A percentile compares a stretch with the other conserved stretches of the same genome.
Evolutionary conservation across 345 rosid genomes (phyloP).

Genomic region (Trapa incisa): DNA sequence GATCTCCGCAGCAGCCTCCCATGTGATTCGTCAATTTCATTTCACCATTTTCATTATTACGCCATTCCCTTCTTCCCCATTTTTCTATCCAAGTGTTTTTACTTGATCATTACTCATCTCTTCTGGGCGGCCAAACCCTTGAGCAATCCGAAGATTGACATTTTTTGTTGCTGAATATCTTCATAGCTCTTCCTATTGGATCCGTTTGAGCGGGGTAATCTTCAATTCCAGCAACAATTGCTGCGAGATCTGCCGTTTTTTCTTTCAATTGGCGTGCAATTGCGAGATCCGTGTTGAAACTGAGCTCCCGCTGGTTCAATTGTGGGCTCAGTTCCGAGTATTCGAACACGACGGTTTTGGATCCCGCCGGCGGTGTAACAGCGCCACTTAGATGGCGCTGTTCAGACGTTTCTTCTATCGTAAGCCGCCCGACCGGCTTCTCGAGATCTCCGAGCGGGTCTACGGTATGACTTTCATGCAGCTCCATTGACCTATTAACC

Average conservation of each 20-base stretch:
- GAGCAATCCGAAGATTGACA: neutral
- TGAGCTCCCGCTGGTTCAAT: neutral
- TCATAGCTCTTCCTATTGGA: neutral
- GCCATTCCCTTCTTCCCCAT: neutral
- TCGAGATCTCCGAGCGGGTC: constrained; percentile 97
- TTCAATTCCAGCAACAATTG: constrained; percentile 7
- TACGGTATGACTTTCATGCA: constrained; percentile 36
- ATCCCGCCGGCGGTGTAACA: constrained; percentile 76
- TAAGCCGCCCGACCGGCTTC: constrained; percentile 99
- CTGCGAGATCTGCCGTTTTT: neutral
- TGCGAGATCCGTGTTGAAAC: constrained; percentile 3
- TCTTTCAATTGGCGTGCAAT: neutral
- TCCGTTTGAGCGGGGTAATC: neutral
- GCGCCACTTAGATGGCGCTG: constrained; percentile 99
- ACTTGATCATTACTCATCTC: constrained; percentile 1
- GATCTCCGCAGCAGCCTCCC: neutral
- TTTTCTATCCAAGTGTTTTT: neutral
- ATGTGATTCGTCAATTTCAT: neutral
- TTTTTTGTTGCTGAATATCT: neutral
- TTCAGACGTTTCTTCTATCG: constrained; percentile 97
- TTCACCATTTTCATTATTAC: neutral
- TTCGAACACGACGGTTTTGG: constrained; percentile 38
- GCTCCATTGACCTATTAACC: neutral
- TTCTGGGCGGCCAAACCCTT: constrained; percentile 1
- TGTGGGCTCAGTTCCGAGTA: neutral